Percentiles rank a stretch among this genome's conserved stretches.
Evolutionary conservation across 768 basidiomycete genomes (phyloP).

Genomic region (Phaeotremella fagi): DNA sequence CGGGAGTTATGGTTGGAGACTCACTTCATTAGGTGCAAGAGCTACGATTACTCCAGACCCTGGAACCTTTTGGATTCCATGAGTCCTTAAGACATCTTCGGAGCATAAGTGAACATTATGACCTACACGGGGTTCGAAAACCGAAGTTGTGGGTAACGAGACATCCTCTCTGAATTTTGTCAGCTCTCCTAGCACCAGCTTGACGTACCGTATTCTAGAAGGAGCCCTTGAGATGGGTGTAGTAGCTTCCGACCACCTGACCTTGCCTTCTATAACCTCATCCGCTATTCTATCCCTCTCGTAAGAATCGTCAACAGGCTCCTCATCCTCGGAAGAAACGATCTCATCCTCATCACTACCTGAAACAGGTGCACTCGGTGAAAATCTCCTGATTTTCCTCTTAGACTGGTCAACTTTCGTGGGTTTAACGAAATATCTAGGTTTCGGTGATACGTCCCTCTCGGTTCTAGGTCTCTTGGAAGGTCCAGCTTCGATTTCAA

Average conservation of each 20-base stretch:
- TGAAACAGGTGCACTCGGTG: constrained; percentile 3
- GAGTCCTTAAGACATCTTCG: constrained; percentile 3
- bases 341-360: neutral
- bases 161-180: constrained; percentile 9
- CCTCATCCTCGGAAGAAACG: neutral
- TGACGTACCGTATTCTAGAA: neutral
- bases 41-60: constrained; percentile 15
- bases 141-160: constrained; percentile 1
- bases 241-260: constrained; percentile 8
- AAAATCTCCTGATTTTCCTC: constrained; percentile 1
- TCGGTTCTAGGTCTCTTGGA: neutral
- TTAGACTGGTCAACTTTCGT: neutral
- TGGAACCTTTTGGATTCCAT: constrained; percentile 6
- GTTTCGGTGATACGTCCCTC: neutral
- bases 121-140: constrained; percentile 10
- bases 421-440: neutral
- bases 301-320: neutral
- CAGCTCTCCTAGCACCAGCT: neutral
- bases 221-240: constrained; percentile 3
- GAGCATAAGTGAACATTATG: constrained; percentile 11
- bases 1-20: neutral
- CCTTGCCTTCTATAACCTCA: constrained; percentile 19
- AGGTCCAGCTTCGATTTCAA: neutral
- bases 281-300: constrained; percentile 1
- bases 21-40: constrained; percentile 28